Percentiles rank a stretch among this genome's conserved stretches.
phyloP scores from a whole-genome alignment of 192 early-diverging fungal species.

The Coemansia sp. region DNA sequence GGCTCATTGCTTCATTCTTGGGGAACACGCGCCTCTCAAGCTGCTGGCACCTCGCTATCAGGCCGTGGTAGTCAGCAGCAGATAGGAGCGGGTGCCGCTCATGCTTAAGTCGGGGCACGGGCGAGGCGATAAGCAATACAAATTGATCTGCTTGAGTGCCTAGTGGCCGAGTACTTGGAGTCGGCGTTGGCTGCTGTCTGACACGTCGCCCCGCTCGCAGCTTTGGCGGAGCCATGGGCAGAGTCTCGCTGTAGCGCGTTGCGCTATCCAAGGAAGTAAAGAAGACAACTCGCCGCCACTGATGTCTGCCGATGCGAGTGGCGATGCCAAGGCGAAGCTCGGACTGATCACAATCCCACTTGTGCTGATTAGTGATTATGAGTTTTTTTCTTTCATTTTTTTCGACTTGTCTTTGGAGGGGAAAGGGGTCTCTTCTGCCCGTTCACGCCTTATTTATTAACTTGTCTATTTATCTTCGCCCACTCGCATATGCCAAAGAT shows the following conservation, averaged over 20 bases:
- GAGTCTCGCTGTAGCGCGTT: too few relatives aligned
- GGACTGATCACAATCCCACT: too few relatives aligned
- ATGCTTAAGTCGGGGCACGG: conserved; percentile 7
- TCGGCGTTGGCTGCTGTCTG: not conserved
- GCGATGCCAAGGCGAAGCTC: too few relatives aligned
- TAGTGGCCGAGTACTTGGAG: not conserved
- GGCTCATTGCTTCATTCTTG: conserved; percentile 29
- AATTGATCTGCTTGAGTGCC: not conserved
- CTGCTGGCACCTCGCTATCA: conserved; percentile 21
- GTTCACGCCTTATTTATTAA: not conserved
- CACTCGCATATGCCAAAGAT: conserved; percentile 51
- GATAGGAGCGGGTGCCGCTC: conserved; percentile 2
- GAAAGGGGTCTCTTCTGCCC: not conserved
- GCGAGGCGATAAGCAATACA: conserved; percentile 3
- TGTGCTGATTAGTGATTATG: not conserved
- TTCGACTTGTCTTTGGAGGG: not conserved
- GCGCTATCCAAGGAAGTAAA: not conserved
- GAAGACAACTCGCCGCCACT: too few relatives aligned
- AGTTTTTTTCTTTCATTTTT: conserved; percentile 6
- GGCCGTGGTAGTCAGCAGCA: not conserved
- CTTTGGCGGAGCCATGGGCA: not conserved
- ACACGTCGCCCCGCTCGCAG: not conserved
- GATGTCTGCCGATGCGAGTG: too few relatives aligned
- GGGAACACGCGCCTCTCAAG: conserved; percentile 29
- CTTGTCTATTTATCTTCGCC: not conserved